Evolutionary conservation across 768 basidiomycete species (phyloP), one percentile per base, ranked within the genome.

Genomic region (Myochromella boudieri): DNA sequence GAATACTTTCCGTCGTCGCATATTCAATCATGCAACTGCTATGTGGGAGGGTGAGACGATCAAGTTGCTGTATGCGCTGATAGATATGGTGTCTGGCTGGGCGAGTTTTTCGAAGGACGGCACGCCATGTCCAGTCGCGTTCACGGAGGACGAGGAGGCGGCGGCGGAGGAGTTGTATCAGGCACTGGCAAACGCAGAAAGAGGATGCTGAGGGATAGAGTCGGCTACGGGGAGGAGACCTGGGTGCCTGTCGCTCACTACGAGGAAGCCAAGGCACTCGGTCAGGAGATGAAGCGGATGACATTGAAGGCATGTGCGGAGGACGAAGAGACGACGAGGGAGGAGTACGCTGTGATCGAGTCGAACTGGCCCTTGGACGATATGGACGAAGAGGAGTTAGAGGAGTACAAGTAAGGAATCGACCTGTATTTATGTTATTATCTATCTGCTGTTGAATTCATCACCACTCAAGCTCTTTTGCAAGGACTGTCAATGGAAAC

Each of bases 301-400:
- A 43, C 42, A 18, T 52, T 62, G 46, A 32, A 59, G 57, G 55
- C 42, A 40, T 51, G 22, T 43, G 44, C 29, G 48, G 44, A 45
- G n/a, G 34, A 45, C 25, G 14, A 45, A 37, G 36, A 45, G 29
- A 42, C 21, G 24, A 24, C 58, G 51, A 60, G 53, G 54, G 60
- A 68, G 55, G 58, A 49, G 40, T 65, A 59, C 52, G 68, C 55
- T 45, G 37, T 59, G 55, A 55, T 63, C 33, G 47, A 28, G 59
- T 64, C 54, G 38, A 53, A 71, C 54, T 73, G 69, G 70, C 57
- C 49, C 48, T 68, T 60, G 44, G 67, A 71, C 55, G 69, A 71
- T 52, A 65, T 69, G 67, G 60, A 69, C 48, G 69, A 72, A 58
- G 51, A 60, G 53, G 48, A 61, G 22, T 66, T 44, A 15, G 42